phyloP scores from a whole-genome alignment of 1,139 yeast species.

The Kluyveromyces marxianus region DNA sequence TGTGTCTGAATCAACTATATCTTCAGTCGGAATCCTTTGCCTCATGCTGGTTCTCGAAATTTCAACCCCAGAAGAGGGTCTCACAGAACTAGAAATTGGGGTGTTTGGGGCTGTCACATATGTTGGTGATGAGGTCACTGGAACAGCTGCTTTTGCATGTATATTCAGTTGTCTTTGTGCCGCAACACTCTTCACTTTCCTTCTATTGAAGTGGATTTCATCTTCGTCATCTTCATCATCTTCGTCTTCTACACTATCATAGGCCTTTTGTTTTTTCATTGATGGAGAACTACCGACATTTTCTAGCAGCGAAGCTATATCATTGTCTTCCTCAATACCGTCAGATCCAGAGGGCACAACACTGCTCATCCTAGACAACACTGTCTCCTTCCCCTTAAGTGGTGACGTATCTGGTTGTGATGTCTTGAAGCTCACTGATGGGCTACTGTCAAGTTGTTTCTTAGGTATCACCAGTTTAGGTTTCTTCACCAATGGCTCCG shows the following conservation, averaged over 20 bases:
- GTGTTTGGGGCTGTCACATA: constrained; percentile 31
- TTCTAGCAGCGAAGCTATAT: constrained; percentile 9
- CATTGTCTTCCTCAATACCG: constrained; percentile 5
- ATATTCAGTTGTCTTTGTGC: constrained; percentile 32
- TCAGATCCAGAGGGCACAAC: background rate
- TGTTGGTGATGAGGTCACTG: constrained; percentile 21
- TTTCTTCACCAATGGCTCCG: constrained; percentile 9
- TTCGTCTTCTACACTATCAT: constrained; percentile 33
- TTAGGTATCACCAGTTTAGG: constrained; percentile 4
- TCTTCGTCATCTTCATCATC: constrained; percentile 39
- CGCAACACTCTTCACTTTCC: constrained; percentile 31
- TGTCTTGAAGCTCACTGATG: background rate
- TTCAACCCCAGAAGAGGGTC: background rate
- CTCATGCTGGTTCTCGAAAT: background rate
- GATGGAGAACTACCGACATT: constrained; percentile 21
- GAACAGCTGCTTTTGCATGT: constrained; percentile 22
- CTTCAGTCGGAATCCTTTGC: constrained; percentile 41
- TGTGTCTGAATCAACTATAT: constrained; percentile 36
- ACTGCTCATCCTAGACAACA: too few relatives aligned
- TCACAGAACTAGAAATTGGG: constrained; percentile 11
- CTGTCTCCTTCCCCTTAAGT: constrained; percentile 7
- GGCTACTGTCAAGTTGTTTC: constrained; percentile 3
- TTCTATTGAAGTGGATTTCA: constrained; percentile 43
- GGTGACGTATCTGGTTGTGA: constrained; percentile 18
- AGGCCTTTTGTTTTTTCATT: constrained; percentile 10